These are phyloP conservation scores for Cerioporus squamosus DNA, from an alignment of 1,284 basidiomycete species.

Conservation along the genomic window DNA sequence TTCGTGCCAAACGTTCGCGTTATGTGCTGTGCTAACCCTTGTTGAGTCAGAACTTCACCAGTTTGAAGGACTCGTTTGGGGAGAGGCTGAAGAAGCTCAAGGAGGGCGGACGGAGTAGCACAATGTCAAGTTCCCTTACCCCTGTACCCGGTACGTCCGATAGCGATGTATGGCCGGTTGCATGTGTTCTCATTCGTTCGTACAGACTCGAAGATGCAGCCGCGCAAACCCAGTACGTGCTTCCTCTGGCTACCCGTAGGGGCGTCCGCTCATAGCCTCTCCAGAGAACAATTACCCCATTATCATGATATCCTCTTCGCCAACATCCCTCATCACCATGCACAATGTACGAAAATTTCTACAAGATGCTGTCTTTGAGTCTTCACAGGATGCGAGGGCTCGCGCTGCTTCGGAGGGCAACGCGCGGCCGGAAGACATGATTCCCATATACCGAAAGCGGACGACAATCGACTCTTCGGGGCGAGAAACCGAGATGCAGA, in stretches of 20 bases:
- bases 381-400: slow-evolving; percentile 74
- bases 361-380: slow-evolving; percentile 88
- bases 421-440: slow-evolving; percentile 79
- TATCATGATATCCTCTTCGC: slow-evolving; percentile 95
- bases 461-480: slow-evolving; percentile 61
- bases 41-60: slow-evolving; percentile 67
- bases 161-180: background rate
- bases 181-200: too few species aligned
- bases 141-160: slow-evolving; percentile 24
- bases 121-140: slow-evolving; percentile 1
- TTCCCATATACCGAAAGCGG: slow-evolving; percentile 81
- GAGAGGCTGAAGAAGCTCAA: slow-evolving; percentile 80
- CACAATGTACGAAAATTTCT: slow-evolving; percentile 95
- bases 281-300: slow-evolving; percentile 82
- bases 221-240: slow-evolving; percentile 63
- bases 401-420: slow-evolving; percentile 75
- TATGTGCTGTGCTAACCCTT: background rate
- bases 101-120: slow-evolving; percentile 60
- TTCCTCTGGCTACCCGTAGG: background rate
- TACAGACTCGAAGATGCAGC: slow-evolving; percentile 56
- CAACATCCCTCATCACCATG: slow-evolving; percentile 95
- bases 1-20: slow-evolving; percentile 37
- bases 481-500: slow-evolving; percentile 45
- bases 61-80: slow-evolving; percentile 59
- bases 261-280: background rate